Conservation (phyloP, 306 rosid species). For the Ammopiptanthus mongolicus region DNA sequence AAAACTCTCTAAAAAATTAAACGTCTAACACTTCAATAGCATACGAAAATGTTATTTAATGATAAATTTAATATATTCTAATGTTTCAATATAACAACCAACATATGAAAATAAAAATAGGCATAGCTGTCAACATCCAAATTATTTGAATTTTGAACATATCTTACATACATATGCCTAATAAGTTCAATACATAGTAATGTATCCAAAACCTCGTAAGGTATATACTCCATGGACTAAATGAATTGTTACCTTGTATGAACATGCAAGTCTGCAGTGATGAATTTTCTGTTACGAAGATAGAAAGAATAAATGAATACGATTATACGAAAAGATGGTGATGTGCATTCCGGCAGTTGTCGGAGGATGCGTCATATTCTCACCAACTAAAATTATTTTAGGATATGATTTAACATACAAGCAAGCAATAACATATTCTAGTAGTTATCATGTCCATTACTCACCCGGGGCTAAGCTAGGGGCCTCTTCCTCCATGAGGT, state of each 20-base stretch:
- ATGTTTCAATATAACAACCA: not conserved
- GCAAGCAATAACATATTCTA: not conserved
- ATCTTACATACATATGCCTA: not conserved
- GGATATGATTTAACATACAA: constrained; percentile 32
- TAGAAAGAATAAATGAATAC: constrained; percentile 15
- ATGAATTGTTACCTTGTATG: not conserved
- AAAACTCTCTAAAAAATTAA: no score
- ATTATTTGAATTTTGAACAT: not conserved
- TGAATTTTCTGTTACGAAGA: not conserved
- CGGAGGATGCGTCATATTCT: constrained; percentile 29
- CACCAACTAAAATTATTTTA: constrained; percentile 22
- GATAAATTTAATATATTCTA: not conserved
- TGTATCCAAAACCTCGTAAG: not conserved
- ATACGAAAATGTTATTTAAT: not conserved
- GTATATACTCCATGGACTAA: not conserved
- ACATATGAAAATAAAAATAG: not conserved
- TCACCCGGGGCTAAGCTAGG: constrained; percentile 1
- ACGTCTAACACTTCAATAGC: no score
- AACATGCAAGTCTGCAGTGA: not conserved
- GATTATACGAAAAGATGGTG: not conserved
- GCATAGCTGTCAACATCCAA: not conserved
- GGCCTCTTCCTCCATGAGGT: constrained; percentile 11
- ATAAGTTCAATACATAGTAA: not conserved
- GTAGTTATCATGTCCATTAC: constrained; percentile 37
- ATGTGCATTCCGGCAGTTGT: constrained; percentile 16